Evolutionary conservation across 2,329 filamentous ascomycete species (phyloP).

Genomic region (Metarhizium album): DNA sequence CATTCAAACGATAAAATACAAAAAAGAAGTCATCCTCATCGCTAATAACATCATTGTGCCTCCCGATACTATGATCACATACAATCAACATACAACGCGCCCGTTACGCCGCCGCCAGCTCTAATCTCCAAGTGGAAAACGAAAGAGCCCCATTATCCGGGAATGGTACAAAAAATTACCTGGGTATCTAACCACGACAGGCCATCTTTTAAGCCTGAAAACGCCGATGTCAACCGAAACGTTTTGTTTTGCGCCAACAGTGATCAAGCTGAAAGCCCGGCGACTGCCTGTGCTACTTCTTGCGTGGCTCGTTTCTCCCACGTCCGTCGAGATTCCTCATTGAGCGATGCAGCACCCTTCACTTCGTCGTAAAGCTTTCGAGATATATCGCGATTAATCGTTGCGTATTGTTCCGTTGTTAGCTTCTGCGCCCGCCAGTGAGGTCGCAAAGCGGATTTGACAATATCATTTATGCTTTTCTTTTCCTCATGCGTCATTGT

Average conservation of each 20-base stretch:
- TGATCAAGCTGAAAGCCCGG: constrained; percentile 38
- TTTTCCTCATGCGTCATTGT: constrained; percentile 72
- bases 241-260: constrained; percentile 13
- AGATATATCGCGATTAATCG: constrained; percentile 83
- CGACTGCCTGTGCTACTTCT: constrained; percentile 69
- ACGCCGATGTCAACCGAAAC: constrained; percentile 21
- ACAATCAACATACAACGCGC: constrained; percentile 6
- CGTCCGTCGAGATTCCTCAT: constrained; percentile 52
- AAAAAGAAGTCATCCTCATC: constrained; percentile 5
- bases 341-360: constrained; percentile 43
- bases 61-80: constrained; percentile 7
- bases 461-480: constrained; percentile 78
- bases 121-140: constrained; percentile 6
- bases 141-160: constrained; percentile 4
- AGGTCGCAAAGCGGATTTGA: constrained; percentile 71
- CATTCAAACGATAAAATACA: constrained; percentile 10
- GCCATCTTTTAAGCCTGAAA: constrained; percentile 6
- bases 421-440: constrained; percentile 71
- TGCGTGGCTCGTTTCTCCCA: constrained; percentile 69
- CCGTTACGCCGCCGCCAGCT: constrained; percentile 10
- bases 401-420: constrained; percentile 81
- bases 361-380: constrained; percentile 73
- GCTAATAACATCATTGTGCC: constrained; percentile 6
- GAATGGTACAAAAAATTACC: constrained; percentile 11
- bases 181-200: constrained; percentile 22